Conservation (phyloP, 2,329 filamentous ascomycete species). For the Epichloe amarillans region DNA sequence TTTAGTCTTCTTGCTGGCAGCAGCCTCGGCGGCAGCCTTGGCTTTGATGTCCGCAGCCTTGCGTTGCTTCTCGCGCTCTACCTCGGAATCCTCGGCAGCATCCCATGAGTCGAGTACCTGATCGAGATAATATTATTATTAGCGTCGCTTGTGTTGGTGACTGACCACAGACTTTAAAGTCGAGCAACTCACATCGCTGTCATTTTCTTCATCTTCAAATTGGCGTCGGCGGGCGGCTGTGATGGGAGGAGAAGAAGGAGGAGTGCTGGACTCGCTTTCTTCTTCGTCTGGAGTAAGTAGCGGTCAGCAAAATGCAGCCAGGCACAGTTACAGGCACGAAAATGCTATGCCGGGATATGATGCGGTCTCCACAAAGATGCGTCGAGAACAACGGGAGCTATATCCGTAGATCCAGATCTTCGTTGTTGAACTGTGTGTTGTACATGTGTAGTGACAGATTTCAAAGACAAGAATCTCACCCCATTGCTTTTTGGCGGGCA, state of each 20-base stretch:
- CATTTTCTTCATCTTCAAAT: constrained; percentile 88
- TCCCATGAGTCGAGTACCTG: constrained; percentile 96
- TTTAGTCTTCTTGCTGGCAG: constrained; percentile 84
- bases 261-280: constrained; percentile 23
- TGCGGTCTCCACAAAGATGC: constrained; percentile 3
- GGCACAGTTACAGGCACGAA: constrained; percentile 1
- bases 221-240: constrained; percentile 35
- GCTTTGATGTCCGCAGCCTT: constrained; percentile 77
- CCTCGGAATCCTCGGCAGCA: constrained; percentile 90
- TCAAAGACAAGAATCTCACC: constrained; percentile 18
- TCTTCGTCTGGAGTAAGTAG: constrained; percentile 23
- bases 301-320: constrained; percentile 11
- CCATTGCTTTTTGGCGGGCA: constrained; percentile 30
- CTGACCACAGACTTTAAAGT: not conserved
- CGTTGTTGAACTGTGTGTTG: not conserved
- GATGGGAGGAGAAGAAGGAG: constrained; percentile 24
- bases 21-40: constrained; percentile 78
- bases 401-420: constrained; percentile 2
- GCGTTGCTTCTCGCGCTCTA: constrained; percentile 86
- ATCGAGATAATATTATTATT: constrained; percentile 4
- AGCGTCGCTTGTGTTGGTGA: not conserved
- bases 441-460: constrained; percentile 5
- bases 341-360: constrained; percentile 1
- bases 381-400: not conserved
- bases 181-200: constrained; percentile 53